Base-by-base conservation (phyloP, 768 basidiomycete genomes). In the Boletus speciosus region DNA sequence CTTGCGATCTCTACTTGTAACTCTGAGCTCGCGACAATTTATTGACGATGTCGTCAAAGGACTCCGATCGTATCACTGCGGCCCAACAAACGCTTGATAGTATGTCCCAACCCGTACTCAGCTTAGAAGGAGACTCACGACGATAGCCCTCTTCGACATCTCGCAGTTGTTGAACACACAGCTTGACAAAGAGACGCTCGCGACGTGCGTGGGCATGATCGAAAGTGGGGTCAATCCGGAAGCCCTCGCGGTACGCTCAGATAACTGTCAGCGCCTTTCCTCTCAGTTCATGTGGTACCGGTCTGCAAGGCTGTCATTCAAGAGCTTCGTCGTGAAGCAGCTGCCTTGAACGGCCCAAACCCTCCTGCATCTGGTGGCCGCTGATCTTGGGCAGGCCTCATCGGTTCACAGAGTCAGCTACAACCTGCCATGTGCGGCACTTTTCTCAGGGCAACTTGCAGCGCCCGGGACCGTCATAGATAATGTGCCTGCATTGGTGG, bases 191-290 rank as follows among this genome's bases (percentile, higher is more conserved):
- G 89, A 93, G 66, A 91, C 90, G 3, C 81, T 96, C n/a, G 91
- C 88, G 35, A 93, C 89, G 25, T 96, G 93, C 68, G 84, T 96
- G 23, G 81, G 85, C 38, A 86, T 96, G 87, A 93, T 96, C 61
- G 93, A 96, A 73, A 86, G 83, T 56, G 93, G 93, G 16, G 90
- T 89, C 44, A 96, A 95, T 69, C 91, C 93, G 11, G 92, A 95
- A 64, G 93, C 92, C 0, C 77, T 96, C 43, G 93, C 93, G 61
- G 93, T 95, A 67, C 51, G 85, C 73, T 15, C 70, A 62, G 35
- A 50, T 7, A 16, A 51, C 14, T 37, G 27, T 36, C 45, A 14
- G n/a, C 14, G 42, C 16, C 7, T 12, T 36, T 37, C n/a, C 16
- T 34, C 42, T 47, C 44, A 25, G 47, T n/a, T 62, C 48, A 52